These are phyloP conservation scores for Ophiosphaerella narmari DNA, from an alignment of 2,329 filamentous ascomycete species.

Conservation along the genomic window DNA sequence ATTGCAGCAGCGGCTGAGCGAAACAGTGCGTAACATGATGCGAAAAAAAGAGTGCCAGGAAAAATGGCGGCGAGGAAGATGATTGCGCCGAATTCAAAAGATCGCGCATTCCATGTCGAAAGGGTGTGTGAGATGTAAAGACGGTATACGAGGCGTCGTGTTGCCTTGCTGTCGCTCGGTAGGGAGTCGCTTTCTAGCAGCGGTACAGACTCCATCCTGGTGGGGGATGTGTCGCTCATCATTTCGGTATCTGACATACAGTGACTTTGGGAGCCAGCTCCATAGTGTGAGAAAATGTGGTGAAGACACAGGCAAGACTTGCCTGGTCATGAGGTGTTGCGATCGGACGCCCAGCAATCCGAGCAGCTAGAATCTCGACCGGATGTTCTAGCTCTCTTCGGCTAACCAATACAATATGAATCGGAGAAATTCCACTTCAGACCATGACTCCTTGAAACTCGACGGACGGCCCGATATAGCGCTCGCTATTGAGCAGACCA, in stretches of 20 bases:
- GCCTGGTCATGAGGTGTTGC: conserved; percentile 17
- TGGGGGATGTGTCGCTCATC: background rate
- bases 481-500: no score
- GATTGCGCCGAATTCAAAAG: conserved; percentile 57
- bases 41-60: conserved; percentile 63
- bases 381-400: background rate
- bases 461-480: no score
- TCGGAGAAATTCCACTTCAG: background rate
- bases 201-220: no score
- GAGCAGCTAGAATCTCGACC: background rate
- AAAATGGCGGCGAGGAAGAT: conserved; percentile 54
- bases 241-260: background rate
- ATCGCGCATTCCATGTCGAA: conserved; percentile 55
- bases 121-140: conserved; percentile 55
- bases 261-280: background rate
- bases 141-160: conserved; percentile 29
- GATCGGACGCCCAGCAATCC: conserved; percentile 8
- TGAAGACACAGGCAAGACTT: background rate
- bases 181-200: background rate
- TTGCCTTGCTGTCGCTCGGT: conserved; percentile 1
- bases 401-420: background rate
- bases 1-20: conserved; percentile 63
- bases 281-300: conserved; percentile 4
- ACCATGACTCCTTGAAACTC: background rate
- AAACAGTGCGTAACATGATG: conserved; percentile 70